Conservation (phyloP, 2,329 filamentous ascomycete species). For the Plectosphaerella plurivora region DNA sequence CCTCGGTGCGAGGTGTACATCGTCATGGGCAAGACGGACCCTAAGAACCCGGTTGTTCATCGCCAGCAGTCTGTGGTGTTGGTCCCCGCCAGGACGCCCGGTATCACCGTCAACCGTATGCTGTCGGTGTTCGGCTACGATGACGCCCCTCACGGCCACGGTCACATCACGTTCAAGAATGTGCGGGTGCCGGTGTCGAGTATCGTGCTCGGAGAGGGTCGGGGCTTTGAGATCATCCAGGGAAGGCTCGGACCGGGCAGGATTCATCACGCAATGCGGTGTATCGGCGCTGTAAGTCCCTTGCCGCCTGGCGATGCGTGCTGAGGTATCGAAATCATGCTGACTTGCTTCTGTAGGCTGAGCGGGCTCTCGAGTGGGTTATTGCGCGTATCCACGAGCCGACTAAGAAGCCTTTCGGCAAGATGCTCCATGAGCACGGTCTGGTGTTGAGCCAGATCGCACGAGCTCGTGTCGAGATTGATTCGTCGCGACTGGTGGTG, state of each 20-base stretch:
- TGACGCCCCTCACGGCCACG: conserved; percentile 97
- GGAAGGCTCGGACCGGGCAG: conserved; percentile 91
- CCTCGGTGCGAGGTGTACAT: conserved; percentile 89
- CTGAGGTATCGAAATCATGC: not conserved
- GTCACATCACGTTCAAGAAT: conserved; percentile 83
- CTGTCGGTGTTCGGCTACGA: conserved; percentile 92
- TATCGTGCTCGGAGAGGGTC: conserved; percentile 87
- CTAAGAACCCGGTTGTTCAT: conserved; percentile 71
- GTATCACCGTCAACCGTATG: conserved; percentile 90
- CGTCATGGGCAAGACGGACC: conserved; percentile 90
- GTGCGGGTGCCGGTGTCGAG: conserved; percentile 81
- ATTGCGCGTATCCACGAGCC: conserved; percentile 91
- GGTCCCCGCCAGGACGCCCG: conserved; percentile 76
- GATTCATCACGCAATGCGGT: conserved; percentile 97
- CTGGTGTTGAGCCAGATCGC: conserved; percentile 95
- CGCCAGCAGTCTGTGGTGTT: conserved; percentile 90
- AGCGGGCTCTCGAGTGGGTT: conserved; percentile 91
- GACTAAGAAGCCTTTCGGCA: conserved; percentile 84
- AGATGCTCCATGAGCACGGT: conserved; percentile 81
- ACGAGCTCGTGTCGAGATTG: conserved; percentile 86
- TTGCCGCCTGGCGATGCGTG: not conserved
- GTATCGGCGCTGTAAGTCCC: conserved; percentile 69
- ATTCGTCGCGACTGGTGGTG: conserved; percentile 81
- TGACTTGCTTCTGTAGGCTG: conserved; percentile 46
- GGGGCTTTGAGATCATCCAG: conserved; percentile 97